A percentile compares a stretch with the other conserved stretches of the same genome.
phyloP scores from a whole-genome alignment of 768 basidiomycete species.

The Solioccasus polychromus region DNA sequence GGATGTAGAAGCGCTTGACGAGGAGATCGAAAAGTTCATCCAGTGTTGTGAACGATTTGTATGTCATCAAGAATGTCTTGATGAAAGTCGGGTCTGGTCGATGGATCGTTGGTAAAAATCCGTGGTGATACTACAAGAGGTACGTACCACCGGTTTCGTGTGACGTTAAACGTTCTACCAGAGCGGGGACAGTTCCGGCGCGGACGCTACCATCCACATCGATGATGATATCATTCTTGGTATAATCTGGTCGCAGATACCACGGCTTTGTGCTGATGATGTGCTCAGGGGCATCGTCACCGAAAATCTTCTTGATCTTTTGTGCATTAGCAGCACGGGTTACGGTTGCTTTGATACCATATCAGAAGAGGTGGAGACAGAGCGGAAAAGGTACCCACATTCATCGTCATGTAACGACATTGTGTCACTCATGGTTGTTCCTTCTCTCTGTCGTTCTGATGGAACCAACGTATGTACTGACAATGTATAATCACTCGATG shows the following conservation, averaged over 20 bases:
- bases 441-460: slow-evolving; percentile 21
- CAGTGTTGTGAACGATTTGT: slow-evolving; percentile 87
- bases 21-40: slow-evolving; percentile 82
- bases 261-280: slow-evolving; percentile 59
- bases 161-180: slow-evolving; percentile 87
- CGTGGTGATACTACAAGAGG: neutral
- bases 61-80: slow-evolving; percentile 93
- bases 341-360: slow-evolving; percentile 16
- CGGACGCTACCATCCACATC: slow-evolving; percentile 81
- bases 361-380: neutral
- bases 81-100: slow-evolving; percentile 69
- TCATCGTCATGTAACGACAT: slow-evolving; percentile 24
- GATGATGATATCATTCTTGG: slow-evolving; percentile 76
- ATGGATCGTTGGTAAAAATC: slow-evolving; percentile 1
- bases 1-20: slow-evolving; percentile 74
- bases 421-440: slow-evolving; percentile 17
- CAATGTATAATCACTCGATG: slow-evolving; percentile 24
- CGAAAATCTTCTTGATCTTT: slow-evolving; percentile 70
- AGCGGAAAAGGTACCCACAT: slow-evolving; percentile 12
- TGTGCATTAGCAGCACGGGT: slow-evolving; percentile 35
- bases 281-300: slow-evolving; percentile 49
- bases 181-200: slow-evolving; percentile 81
- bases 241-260: slow-evolving; percentile 84
- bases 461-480: slow-evolving; percentile 25
- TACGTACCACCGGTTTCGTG: slow-evolving; percentile 82